Percentiles rank a stretch among this genome's conserved stretches.
Conservation (phyloP, 768 basidiomycete species). For the Macrolepiota albuminosa region DNA sequence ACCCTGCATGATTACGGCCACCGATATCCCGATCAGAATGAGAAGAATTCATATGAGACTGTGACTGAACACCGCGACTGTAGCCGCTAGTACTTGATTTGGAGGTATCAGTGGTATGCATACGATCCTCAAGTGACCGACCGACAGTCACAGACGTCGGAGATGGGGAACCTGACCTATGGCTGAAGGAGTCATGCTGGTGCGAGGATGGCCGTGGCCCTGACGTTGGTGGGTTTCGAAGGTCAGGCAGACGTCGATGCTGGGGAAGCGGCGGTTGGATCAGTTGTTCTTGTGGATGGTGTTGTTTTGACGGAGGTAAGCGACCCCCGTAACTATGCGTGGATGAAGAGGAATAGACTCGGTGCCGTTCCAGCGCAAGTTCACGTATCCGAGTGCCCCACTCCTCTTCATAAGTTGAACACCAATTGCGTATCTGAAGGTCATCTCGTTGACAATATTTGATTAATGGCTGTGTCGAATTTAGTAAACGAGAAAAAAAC, state of each 20-base stretch:
- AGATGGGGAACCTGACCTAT: slow-evolving; percentile 22
- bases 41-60: slow-evolving; percentile 10
- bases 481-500: slow-evolving; percentile 3
- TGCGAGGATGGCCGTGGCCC: slow-evolving; percentile 23
- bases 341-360: slow-evolving; percentile 23
- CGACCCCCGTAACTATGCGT: slow-evolving; percentile 21
- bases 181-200: slow-evolving; percentile 24
- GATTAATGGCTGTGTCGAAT: slow-evolving; percentile 48
- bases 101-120: slow-evolving; percentile 20
- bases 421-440: slow-evolving; percentile 51
- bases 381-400: slow-evolving; percentile 62
- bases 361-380: slow-evolving; percentile 35
- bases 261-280: slow-evolving; percentile 11
- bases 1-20: slow-evolving; percentile 17
- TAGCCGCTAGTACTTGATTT: slow-evolving; percentile 5
- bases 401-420: slow-evolving; percentile 56
- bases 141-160: slow-evolving; percentile 27
- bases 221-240: slow-evolving; percentile 21
- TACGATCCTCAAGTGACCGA: slow-evolving; percentile 31
- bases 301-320: slow-evolving; percentile 6
- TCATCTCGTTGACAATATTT: slow-evolving; percentile 60
- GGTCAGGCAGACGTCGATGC: slow-evolving; percentile 29
- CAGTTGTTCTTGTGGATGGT: slow-evolving; percentile 16
- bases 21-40: slow-evolving; percentile 13
- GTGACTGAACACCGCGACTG: slow-evolving; percentile 1